Evolutionary conservation across 192 early-diverging fungal species (phyloP).

Genomic region (Backusella liffmaniae): DNA sequence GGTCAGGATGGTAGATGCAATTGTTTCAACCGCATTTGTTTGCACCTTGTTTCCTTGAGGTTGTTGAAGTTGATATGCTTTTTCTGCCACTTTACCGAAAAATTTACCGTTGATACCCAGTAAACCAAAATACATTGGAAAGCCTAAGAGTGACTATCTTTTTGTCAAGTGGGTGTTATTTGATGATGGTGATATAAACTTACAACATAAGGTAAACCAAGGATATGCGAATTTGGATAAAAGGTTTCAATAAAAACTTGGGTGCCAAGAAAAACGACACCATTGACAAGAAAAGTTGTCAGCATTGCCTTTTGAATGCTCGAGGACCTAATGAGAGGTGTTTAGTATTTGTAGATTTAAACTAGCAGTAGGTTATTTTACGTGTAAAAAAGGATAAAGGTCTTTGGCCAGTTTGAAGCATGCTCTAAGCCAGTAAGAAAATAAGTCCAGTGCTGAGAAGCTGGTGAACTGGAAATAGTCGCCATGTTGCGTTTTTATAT

Average conservation of each 20-base stretch:
- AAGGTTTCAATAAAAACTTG: constrained; percentile 27
- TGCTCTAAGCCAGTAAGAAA: constrained; percentile 29
- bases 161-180: background rate
- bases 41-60: background rate
- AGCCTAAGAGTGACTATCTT: constrained; percentile 21
- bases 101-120: constrained; percentile 27
- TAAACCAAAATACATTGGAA: constrained; percentile 27
- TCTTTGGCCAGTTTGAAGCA: constrained; percentile 37
- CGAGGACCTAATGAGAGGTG: constrained; percentile 17
- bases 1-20: constrained; percentile 27
- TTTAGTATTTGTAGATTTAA: background rate
- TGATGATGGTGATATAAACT: background rate
- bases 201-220: constrained; percentile 34
- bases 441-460: constrained; percentile 24
- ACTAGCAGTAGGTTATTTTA: background rate
- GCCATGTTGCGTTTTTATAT: constrained; percentile 6
- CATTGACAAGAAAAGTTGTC: constrained; percentile 29
- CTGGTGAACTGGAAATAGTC: constrained; percentile 8
- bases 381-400: constrained; percentile 37
- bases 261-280: constrained; percentile 27
- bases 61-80: constrained; percentile 13
- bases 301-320: constrained; percentile 32
- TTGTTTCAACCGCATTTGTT: constrained; percentile 16
- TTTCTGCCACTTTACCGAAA: constrained; percentile 22
- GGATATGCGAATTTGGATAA: constrained; percentile 17